Evolutionary conservation across 2,329 filamentous ascomycete species (phyloP), one percentile per base, ranked within the genome.

Genomic region (Ceratocystis destructans): DNA sequence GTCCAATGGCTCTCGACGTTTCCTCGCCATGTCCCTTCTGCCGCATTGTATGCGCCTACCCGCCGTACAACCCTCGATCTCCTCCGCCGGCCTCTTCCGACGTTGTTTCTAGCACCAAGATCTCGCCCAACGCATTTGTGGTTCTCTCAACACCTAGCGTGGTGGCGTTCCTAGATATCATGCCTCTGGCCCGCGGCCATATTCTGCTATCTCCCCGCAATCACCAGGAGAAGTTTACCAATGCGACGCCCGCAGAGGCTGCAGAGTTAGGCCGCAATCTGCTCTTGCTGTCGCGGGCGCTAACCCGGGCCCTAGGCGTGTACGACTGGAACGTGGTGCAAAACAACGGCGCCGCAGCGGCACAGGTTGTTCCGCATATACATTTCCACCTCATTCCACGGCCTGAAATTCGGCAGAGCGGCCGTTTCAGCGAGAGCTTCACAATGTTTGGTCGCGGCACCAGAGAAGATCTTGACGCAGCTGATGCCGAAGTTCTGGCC

Each of bases 261-360:
- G 79, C 80, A 66, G 86, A 87, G 71, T 80, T 95, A 66, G 85
- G 89, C 71, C 74, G 75, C 68, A 83, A 80, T 78, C 81, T 96
- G 33, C 85, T 89, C 44, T 75, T 93, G 2, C 78, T 96, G 1
- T 89, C 88, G 20, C 79, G 83, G 22, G 88, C 89, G 0, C 80
- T 96, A 46, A 82, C 85, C 41, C 80, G 79, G 64, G 84, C 85
- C 0, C 89, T 87, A 1, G 87, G 86, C 8, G 83, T 90, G 1
- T 80, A 80, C 63, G 92, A 96, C 76, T 97, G 93, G 88, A 99
- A 99, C 75, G 85, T 97, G 37, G 90, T 97, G 66, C 93, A 97
- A 78, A 97, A 97, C 74, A 97, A 96, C 71, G 90, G 93, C 17
- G 86, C 86, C 2, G 84, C 90, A 41, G 93, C 93, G 1, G 91